Base-by-base conservation (phyloP, 148 eudicot species). In the Chenopodium album region DNA sequence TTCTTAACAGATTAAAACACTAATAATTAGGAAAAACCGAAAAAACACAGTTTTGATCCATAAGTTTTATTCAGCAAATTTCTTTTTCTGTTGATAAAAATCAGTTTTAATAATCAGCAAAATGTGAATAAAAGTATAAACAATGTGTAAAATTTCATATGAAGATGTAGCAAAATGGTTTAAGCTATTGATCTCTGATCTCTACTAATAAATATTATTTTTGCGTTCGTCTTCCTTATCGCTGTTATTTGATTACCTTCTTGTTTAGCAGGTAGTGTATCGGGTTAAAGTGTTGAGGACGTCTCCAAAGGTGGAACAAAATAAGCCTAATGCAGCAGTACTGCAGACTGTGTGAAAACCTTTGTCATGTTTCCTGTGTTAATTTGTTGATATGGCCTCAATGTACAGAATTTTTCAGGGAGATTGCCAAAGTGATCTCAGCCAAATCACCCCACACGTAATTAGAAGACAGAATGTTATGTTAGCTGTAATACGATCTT, bases 221-320 rank as follows among this genome's bases (percentile, higher is more conserved):
- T 56, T 44, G 7, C 23, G 54, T 3, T 44, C 20, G 9, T 1
- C 47, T 32, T 34, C 12, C 22, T 22, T 26, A 26, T 26, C 26
- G 26, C 26, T 26, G 26, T 26, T 26, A 26, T 26, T 26, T 26
- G 26, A 26, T 26, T 26, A 26, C 26, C 26, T 26, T 26, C 26
- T 26, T 26, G 26, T 76, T 23, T 62, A 74, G 48, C 91, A 92
- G 97, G 91, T 84, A 46, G 77, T 79, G 2, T 92, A 89, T 81
- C 87, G 92, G 66, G 94, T 90, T 41, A 92, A 92, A 85, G 90
- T 87, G 12, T 67, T 89, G 87, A 89, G 14, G 60, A 74, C 75
- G 50, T 75, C 85, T 63, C 82, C 73, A 34, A 84, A 79, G 56
- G 71, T 64, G 62, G 71, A 85, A 50, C 90, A 77, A 69, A 78